Percentiles rank a stretch among this genome's conserved stretches.
phyloP scores from a whole-genome alignment of 2,329 filamentous ascomycete genomes.

The Fonsecaea multimorphosa region DNA sequence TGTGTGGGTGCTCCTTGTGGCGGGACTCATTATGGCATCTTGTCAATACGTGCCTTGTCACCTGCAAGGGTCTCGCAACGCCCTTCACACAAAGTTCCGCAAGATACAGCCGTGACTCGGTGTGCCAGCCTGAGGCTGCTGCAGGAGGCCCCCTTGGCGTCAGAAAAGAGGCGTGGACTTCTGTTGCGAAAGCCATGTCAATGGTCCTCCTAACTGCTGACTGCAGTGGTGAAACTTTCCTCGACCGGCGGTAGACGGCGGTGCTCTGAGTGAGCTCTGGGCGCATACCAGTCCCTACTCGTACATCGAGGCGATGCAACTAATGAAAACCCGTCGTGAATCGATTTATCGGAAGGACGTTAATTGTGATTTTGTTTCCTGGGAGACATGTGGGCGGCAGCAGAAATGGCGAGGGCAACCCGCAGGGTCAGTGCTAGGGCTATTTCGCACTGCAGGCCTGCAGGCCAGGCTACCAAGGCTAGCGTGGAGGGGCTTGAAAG shows the following conservation, averaged over 20 bases:
- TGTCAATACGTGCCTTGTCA: neutral
- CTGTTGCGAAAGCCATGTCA: neutral
- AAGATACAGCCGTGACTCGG: neutral
- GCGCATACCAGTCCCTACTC: neutral
- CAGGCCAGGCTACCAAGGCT: too few species aligned
- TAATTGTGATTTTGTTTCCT: slow-evolving; percentile 6
- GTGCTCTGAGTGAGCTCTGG: neutral
- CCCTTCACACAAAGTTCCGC: neutral
- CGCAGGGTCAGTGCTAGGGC: neutral
- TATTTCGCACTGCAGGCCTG: too few species aligned
- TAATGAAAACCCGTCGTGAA: slow-evolving; percentile 1
- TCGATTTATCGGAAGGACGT: neutral
- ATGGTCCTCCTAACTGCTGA: neutral
- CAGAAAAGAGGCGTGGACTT: slow-evolving; percentile 1
- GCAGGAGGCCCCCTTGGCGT: slow-evolving; percentile 1
- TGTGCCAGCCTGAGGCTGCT: neutral
- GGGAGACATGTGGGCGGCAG: slow-evolving; percentile 6
- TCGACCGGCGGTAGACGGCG: neutral
- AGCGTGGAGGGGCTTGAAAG: neutral
- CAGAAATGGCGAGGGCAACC: slow-evolving; percentile 1
- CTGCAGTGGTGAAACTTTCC: neutral
- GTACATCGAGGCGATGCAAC: neutral
- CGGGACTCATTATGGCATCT: neutral
- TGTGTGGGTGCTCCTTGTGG: neutral
- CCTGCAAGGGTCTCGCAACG: neutral